Conservation (phyloP, 2,329 filamentous ascomycete species). For the Daldinia sp. region DNA sequence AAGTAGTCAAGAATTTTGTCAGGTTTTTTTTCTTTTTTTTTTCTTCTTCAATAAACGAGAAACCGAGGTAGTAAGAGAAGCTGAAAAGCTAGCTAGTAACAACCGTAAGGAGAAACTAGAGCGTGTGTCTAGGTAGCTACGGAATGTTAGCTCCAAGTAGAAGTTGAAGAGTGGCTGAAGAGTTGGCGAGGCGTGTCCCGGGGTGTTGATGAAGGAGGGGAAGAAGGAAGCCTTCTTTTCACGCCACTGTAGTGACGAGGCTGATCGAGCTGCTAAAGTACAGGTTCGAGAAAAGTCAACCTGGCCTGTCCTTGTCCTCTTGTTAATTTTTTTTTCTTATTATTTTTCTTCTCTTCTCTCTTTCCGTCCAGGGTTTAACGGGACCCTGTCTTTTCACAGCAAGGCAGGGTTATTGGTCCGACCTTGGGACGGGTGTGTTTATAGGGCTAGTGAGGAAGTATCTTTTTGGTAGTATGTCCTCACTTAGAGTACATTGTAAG, state of each 20-base stretch:
- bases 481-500: conserved; percentile 32
- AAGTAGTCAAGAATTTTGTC: conserved; percentile 14
- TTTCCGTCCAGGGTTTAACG: conserved; percentile 39
- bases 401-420: conserved; percentile 42
- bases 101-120: conserved; percentile 18
- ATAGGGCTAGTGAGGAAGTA: conserved; percentile 41
- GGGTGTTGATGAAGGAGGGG: conserved; percentile 36
- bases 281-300: conserved; percentile 39
- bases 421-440: conserved; percentile 44
- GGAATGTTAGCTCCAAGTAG: conserved; percentile 29
- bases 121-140: conserved; percentile 18
- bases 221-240: conserved; percentile 44
- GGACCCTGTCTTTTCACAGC: conserved; percentile 35
- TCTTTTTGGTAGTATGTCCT: conserved; percentile 38
- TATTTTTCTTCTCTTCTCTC: not conserved
- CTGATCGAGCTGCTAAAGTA: conserved; percentile 43
- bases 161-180: conserved; percentile 42
- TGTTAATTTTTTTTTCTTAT: conserved; percentile 19
- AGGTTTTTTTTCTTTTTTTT: too few species aligned
- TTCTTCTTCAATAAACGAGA: conserved; percentile 20
- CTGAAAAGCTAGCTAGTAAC: conserved; percentile 21
- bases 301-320: conserved; percentile 40
- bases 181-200: conserved; percentile 38
- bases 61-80: conserved; percentile 28
- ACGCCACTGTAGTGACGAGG: conserved; percentile 46